Conservation (phyloP, 2,329 filamentous ascomycete species). For the Hypoxylon rubiginosum region DNA sequence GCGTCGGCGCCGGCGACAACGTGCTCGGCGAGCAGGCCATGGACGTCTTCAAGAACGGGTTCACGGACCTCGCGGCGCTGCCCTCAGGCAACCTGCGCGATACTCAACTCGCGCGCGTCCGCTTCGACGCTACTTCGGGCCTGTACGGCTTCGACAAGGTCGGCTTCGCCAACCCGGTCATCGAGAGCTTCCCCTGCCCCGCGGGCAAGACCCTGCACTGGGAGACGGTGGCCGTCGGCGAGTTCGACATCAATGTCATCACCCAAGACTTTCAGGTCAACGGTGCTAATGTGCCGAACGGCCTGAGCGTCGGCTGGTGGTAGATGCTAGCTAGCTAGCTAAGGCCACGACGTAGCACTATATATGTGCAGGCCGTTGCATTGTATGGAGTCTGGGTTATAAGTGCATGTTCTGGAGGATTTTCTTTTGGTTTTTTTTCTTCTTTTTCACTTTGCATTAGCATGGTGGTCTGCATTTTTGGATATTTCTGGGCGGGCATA, state of each 20-base stretch:
- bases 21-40: slow-evolving; percentile 36
- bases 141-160: slow-evolving; percentile 43
- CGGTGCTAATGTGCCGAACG: slow-evolving; percentile 42
- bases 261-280: slow-evolving; percentile 41
- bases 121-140: slow-evolving; percentile 39
- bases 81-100: slow-evolving; percentile 45
- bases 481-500: background rate
- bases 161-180: slow-evolving; percentile 36
- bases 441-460: background rate
- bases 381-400: background rate
- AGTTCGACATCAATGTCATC: slow-evolving; percentile 42
- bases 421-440: background rate
- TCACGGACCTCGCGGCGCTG: slow-evolving; percentile 43
- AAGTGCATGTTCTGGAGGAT: background rate
- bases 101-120: slow-evolving; percentile 43
- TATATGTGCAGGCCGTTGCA: background rate
- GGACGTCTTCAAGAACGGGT: slow-evolving; percentile 48
- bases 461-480: background rate
- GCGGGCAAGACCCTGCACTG: slow-evolving; percentile 44
- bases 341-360: background rate
- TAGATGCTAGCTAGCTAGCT: slow-evolving; percentile 1
- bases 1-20: slow-evolving; percentile 25
- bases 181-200: slow-evolving; percentile 47
- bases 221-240: slow-evolving; percentile 46
- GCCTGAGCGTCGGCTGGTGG: slow-evolving; percentile 43